Conservation (phyloP, 371 early-diverging fungal genomes). For the Actinomortierella ambigua region DNA sequence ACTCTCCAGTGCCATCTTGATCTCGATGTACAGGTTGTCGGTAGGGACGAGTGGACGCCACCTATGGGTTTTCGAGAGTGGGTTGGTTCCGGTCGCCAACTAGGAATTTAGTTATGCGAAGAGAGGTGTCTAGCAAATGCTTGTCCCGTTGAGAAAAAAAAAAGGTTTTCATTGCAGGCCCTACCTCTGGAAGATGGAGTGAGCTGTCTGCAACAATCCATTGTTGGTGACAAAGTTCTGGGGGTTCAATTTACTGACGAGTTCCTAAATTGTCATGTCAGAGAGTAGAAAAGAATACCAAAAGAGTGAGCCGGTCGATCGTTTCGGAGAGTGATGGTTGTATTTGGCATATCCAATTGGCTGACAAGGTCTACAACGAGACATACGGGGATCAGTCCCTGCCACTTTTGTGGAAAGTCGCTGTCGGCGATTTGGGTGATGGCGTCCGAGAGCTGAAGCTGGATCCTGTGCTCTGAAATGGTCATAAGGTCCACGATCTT, state of each 20-base stretch:
- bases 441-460: conserved; percentile 91
- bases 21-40: conserved; percentile 81
- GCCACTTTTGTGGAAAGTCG: conserved; percentile 94
- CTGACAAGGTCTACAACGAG: conserved; percentile 1
- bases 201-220: conserved; percentile 91
- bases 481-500: conserved; percentile 89
- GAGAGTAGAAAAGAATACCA: conserved; percentile 4
- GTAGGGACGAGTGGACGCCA: conserved; percentile 88
- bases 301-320: not conserved
- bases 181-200: conserved; percentile 91
- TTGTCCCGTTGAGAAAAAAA: too few species aligned
- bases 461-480: conserved; percentile 75
- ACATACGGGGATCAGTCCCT: conserved; percentile 76
- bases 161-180: too few species aligned
- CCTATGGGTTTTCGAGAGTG: conserved; percentile 46
- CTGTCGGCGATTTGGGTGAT: conserved; percentile 87
- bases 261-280: conserved; percentile 52
- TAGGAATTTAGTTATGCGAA: too few species aligned
- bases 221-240: conserved; percentile 84
- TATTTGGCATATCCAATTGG: not conserved
- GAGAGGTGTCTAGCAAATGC: too few species aligned
- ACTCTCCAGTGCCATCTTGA: conserved; percentile 87
- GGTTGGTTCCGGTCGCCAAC: not conserved
- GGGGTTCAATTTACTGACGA: conserved; percentile 77
- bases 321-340: not conserved